Base-by-base conservation (phyloP, 495 filamentous ascomycete species). In the Talaromyces wortmannii region DNA sequence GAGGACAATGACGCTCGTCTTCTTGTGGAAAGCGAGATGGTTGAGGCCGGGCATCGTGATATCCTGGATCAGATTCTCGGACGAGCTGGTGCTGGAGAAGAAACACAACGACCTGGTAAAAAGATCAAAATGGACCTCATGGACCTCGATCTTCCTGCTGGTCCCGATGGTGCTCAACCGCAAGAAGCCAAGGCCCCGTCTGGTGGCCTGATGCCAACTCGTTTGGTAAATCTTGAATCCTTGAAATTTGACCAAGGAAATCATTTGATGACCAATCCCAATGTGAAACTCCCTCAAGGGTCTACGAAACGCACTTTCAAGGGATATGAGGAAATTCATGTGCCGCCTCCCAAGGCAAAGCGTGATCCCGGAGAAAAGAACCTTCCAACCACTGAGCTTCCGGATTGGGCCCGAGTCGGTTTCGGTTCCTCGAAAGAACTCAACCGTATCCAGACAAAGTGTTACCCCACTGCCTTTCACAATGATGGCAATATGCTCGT, bases 401-500 rank as follows among this genome's bases (percentile, higher is more conserved):
- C 94, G 17, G 89, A 94, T 53, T 99, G 94, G 94, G 88, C 94
- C 17, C 86, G 83, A 53, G 68, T 77, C 40, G 91, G 94, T 29
- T 97, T 97, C 68, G 89, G 89, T 59, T 83, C 80, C 31, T 79
- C 84, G 0, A 85, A 83, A 61, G 83, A 92, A 56, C 79, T 99
- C 13, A 99, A 99, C 73, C 89, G 92, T 40, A 91, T 99, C 23
- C 94, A 99, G 67, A 92, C 92, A 7, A 88, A 83, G 69, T 97
- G 92, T 64, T 99, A 82, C 63, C 90, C 91, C 3, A 80, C 86
- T 1, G 94, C 94, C 1, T 99, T 99, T 66, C 80, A 90, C 48
- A 89, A 96, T 56, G 94, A 99, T 72, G 91, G 89, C 1, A 99
- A 99, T 66, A 88, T 97, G 85, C 85, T 99, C 15, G 85, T 99